These are phyloP conservation scores for Yamadazyma diddensiae DNA, from an alignment of 1,139 yeast genomes.

Conservation along the genomic window DNA sequence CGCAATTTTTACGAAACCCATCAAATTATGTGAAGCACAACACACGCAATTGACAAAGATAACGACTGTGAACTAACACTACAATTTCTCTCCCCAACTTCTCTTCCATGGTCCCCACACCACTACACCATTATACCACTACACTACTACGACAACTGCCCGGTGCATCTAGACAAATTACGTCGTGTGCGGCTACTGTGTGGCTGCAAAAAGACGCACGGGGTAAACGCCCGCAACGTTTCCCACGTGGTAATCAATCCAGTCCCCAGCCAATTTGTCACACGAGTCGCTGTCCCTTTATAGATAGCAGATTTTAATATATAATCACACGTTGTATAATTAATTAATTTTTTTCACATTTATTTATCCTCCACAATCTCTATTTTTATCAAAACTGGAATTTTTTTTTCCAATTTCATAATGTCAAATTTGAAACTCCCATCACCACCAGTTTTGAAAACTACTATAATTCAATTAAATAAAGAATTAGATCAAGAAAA, in stretches of 20 bases:
- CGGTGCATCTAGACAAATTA: too few relatives aligned
- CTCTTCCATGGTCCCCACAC: too few relatives aligned
- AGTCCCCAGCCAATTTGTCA: background rate
- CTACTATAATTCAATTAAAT: slow-evolving; percentile 61
- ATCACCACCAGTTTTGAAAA: slow-evolving; percentile 59
- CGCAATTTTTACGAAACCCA: too few relatives aligned
- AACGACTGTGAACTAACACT: too few relatives aligned
- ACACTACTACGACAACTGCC: too few relatives aligned
- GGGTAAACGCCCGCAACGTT: background rate
- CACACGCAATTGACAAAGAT: too few relatives aligned
- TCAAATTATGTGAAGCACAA: too few relatives aligned
- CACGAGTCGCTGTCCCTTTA: slow-evolving; percentile 1
- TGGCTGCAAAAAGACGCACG: slow-evolving; percentile 1
- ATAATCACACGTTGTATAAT: background rate
- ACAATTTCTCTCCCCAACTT: too few relatives aligned
- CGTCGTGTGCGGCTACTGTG: too few relatives aligned
- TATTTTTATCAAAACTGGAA: background rate
- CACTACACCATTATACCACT: too few relatives aligned
- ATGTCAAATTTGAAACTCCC: slow-evolving; percentile 30
- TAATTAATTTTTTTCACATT: background rate
- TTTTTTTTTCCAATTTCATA: background rate
- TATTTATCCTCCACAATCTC: background rate
- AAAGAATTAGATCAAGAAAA: slow-evolving; percentile 43
- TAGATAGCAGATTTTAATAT: too few relatives aligned
- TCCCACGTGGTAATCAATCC: slow-evolving; percentile 2